Base-by-base conservation (phyloP, 2,329 filamentous ascomycete genomes). In the Cercospora canescens region DNA sequence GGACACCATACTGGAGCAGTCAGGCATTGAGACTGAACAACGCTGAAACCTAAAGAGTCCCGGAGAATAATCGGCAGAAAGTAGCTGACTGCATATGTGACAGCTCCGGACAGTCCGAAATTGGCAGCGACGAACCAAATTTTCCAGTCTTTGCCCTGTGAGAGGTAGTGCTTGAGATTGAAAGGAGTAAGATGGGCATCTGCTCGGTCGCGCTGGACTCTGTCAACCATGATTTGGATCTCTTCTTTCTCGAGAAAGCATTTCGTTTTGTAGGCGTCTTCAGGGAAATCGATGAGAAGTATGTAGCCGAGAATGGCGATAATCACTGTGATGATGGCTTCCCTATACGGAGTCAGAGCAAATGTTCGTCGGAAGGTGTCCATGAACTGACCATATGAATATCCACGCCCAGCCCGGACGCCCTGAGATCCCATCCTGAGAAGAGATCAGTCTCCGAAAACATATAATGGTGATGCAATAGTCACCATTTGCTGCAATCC, bases 41-140 rank as follows among this genome's bases (percentile, higher is more conserved):
- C 81, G 54, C 77, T 81, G 80, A 91, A 93, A 12, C 86, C 85
- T 82, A 94, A 86, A n/a, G 83, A 83, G 12, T 78, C 70, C 4
- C 74, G 73, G 9, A 96, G 86, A 71, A 95, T 91, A 73, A 94
- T 86, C 7, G 91, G 91, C 4, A 94, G 80, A 74, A 93, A 94
- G 77, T 91, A 94, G 2, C 90, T 89, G 8, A 94, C 85, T 0
- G 91, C 87, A 76, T 94, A 94, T 2, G 85, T 85, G 58, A 91
- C 85, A 14, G 89, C 90, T 0, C 91, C 92, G 1, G 86, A 86
- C 76, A 86, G 86, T 79, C 82, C 81, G 75, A 83, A 85, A 54
- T 85, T 81, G 73, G 84, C 66, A 0, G 81, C 84, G 66, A 84
- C 86, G 3, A 75, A 79, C 84, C 84, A 86, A 59, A 86, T 78